Conservation (phyloP, 768 basidiomycete species). For the Punctularia strigosozonata region DNA sequence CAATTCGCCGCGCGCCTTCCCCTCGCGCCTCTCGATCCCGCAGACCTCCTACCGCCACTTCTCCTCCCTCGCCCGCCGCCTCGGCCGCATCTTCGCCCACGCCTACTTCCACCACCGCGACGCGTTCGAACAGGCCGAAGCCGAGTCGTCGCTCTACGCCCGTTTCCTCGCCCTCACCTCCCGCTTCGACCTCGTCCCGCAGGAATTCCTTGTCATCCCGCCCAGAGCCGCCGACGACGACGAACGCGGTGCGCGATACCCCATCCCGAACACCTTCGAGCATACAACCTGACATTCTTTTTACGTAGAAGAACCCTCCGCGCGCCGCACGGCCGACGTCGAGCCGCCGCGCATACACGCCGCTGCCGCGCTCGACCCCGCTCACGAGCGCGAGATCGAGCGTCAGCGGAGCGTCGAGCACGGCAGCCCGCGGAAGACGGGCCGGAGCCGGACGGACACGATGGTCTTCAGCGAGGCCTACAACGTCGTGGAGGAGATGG, state of each 20-base stretch:
- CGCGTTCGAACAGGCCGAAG: constrained; percentile 82
- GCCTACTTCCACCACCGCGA: constrained; percentile 94
- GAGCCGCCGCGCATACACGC: constrained; percentile 25
- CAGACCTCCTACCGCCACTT: constrained; percentile 78
- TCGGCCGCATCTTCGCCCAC: constrained; percentile 93
- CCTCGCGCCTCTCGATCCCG: constrained; percentile 79
- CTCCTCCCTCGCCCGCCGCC: constrained; percentile 76
- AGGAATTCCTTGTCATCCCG: constrained; percentile 78
- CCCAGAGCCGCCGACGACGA: constrained; percentile 18
- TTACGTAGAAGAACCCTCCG: too few species aligned
- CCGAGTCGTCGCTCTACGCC: constrained; percentile 81
- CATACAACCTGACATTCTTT: too few species aligned
- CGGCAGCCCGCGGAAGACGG: constrained; percentile 9
- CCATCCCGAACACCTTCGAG: constrained; percentile 8
- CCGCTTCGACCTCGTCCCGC: constrained; percentile 71
- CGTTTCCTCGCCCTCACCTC: constrained; percentile 79
- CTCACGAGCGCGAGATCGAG: constrained; percentile 3
- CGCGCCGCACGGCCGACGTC: constrained; percentile 3
- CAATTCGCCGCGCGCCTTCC: constrained; percentile 86
- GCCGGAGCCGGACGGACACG: constrained; percentile 57
- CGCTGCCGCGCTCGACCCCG: constrained; percentile 27
- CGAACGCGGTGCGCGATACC: constrained; percentile 12
- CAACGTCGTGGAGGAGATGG: constrained; percentile 26
- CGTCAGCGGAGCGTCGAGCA: neutral
- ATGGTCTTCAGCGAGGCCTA: constrained; percentile 52